Conservation (phyloP, 2,329 filamentous ascomycete genomes). For the Aspergillus candidus region DNA sequence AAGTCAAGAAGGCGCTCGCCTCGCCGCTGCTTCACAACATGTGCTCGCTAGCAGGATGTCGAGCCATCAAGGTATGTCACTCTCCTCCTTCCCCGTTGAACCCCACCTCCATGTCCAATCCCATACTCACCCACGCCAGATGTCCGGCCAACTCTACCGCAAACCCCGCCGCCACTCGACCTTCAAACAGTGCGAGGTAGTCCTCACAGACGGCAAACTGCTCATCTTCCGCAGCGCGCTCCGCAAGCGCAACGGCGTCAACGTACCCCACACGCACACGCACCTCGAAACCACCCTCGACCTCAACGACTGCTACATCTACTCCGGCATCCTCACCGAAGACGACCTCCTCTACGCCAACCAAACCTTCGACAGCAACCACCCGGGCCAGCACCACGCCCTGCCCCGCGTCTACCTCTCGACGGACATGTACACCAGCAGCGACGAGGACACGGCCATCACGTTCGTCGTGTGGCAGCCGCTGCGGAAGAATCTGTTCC, state of each 20-base stretch:
- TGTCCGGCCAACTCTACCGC: slow-evolving; percentile 57
- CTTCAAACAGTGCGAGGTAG: slow-evolving; percentile 55
- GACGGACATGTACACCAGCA: slow-evolving; percentile 55
- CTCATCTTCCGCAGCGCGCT: slow-evolving; percentile 58
- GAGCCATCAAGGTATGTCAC: slow-evolving; percentile 47
- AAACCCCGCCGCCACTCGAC: slow-evolving; percentile 58
- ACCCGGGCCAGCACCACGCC: slow-evolving; percentile 51
- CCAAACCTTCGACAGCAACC: slow-evolving; percentile 58
- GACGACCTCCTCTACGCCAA: slow-evolving; percentile 59
- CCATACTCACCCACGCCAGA: slow-evolving; percentile 23
- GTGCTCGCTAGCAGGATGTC: slow-evolving; percentile 59
- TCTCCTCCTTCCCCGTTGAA: not conserved
- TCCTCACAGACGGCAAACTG: slow-evolving; percentile 56
- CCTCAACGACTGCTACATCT: slow-evolving; percentile 59
- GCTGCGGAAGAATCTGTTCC: slow-evolving; percentile 52
- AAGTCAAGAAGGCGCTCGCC: slow-evolving; percentile 58
- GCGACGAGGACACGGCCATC: slow-evolving; percentile 60
- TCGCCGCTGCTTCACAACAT: slow-evolving; percentile 61
- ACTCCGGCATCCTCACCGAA: slow-evolving; percentile 58
- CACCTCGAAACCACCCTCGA: slow-evolving; percentile 55
- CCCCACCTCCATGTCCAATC: too few species aligned
- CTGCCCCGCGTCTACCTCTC: slow-evolving; percentile 54
- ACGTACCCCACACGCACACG: slow-evolving; percentile 56
- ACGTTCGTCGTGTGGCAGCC: slow-evolving; percentile 63
- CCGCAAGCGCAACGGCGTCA: slow-evolving; percentile 49